A percentile compares a stretch with the other conserved stretches of the same genome.
Evolutionary conservation across 192 early-diverging fungal genomes (phyloP).

Genomic region (Coemansia sp.): DNA sequence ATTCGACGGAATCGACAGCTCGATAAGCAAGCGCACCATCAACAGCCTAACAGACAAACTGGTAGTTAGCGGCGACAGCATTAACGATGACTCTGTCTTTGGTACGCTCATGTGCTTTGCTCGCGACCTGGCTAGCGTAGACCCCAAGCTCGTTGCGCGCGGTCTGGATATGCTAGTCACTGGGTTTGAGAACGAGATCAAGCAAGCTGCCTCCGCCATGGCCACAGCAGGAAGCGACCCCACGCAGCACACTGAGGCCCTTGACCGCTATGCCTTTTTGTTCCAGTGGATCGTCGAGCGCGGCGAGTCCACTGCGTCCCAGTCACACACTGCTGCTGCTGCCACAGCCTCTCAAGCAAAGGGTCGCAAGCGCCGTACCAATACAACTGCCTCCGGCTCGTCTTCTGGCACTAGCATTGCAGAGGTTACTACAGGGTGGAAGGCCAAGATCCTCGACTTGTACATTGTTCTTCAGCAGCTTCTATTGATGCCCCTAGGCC

Average conservation of each 20-base stretch:
- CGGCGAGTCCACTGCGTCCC: constrained; percentile 60
- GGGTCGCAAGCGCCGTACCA: constrained; percentile 40
- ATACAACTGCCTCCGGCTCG: constrained; percentile 5
- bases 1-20: constrained; percentile 34
- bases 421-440: constrained; percentile 42
- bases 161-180: constrained; percentile 70
- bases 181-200: constrained; percentile 67
- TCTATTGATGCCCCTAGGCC: constrained; percentile 56
- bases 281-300: constrained; percentile 76
- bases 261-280: constrained; percentile 84
- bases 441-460: constrained; percentile 46
- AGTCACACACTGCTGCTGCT: constrained; percentile 9
- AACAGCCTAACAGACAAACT: constrained; percentile 56
- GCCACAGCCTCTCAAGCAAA: constrained; percentile 7
- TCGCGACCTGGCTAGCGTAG: constrained; percentile 47
- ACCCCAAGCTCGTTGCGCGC: constrained; percentile 54
- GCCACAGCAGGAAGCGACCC: constrained; percentile 67
- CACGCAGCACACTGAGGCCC: constrained; percentile 58
- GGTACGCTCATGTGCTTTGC: constrained; percentile 41
- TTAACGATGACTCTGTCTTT: constrained; percentile 31
- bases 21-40: constrained; percentile 48
- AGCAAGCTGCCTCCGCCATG: constrained; percentile 60
- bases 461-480: constrained; percentile 35
- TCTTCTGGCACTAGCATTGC: constrained; percentile 31
- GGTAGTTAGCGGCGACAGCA: constrained; percentile 36